Percentiles rank a stretch among this genome's conserved stretches.
Conservation (phyloP, 2,329 filamentous ascomycete species). For the Elsinoe batatas region DNA sequence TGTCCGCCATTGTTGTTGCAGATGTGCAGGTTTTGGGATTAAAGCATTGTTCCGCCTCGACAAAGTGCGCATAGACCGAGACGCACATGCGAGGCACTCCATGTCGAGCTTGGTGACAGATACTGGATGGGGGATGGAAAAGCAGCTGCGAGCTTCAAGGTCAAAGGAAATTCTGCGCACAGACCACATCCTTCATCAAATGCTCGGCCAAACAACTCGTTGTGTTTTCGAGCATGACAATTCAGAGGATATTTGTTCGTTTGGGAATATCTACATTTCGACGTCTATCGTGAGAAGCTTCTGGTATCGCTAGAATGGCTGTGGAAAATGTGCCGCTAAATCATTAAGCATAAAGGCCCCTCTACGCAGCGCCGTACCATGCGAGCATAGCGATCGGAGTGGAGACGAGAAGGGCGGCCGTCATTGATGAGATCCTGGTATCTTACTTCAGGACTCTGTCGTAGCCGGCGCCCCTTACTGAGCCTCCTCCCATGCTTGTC, state of each 20-base stretch:
- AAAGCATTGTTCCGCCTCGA: constrained; percentile 1
- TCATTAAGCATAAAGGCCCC: neutral
- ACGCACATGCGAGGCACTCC: constrained; percentile 7
- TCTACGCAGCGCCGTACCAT: neutral
- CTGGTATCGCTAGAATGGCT: constrained; percentile 3
- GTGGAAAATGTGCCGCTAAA: constrained; percentile 2
- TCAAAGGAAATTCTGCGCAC: constrained; percentile 9
- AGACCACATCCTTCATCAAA: neutral
- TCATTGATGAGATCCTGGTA: constrained; percentile 19
- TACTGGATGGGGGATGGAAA: neutral
- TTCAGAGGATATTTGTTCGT: neutral
- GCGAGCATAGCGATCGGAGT: neutral
- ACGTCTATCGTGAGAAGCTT: neutral
- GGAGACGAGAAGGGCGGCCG: neutral
- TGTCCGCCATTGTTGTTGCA: constrained; percentile 27
- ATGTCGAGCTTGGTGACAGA: neutral
- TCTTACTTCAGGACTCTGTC: constrained; percentile 63
- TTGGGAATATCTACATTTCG: constrained; percentile 7
- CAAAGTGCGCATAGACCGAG: constrained; percentile 4
- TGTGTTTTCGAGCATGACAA: neutral
- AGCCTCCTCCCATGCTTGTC: constrained; percentile 69
- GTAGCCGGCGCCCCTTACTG: constrained; percentile 61
- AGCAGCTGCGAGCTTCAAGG: neutral
- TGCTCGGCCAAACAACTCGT: neutral
- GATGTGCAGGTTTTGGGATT: neutral